Percentiles rank a stretch among this genome's conserved stretches.
Evolutionary conservation across 768 basidiomycete genomes (phyloP).

Genomic region (Cystofilobasidium macerans): DNA sequence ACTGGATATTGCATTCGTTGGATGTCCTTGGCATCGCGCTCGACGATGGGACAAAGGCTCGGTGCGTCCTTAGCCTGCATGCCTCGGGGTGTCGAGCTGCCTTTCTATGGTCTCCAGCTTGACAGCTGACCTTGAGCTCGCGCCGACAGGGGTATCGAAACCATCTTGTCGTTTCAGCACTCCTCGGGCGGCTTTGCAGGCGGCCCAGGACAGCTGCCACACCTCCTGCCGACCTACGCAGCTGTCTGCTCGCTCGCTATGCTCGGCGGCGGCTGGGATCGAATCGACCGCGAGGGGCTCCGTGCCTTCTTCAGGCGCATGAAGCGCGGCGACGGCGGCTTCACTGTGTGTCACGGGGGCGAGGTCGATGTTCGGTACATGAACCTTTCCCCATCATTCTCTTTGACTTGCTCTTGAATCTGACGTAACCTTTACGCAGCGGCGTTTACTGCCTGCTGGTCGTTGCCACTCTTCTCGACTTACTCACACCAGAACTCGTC

Average conservation of each 20-base stretch:
- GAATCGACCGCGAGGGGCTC: constrained; percentile 65
- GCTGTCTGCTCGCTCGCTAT: constrained; percentile 73
- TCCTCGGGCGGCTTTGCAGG: constrained; percentile 83
- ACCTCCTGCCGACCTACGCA: constrained; percentile 83
- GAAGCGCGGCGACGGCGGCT: constrained; percentile 87
- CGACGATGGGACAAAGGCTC: constrained; percentile 64
- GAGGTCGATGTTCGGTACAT: constrained; percentile 90
- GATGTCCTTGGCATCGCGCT: constrained; percentile 64
- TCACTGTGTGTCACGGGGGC: constrained; percentile 70
- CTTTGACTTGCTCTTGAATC: no score
- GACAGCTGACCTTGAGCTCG: no score
- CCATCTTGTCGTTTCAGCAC: constrained; percentile 70
- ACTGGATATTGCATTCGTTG: constrained; percentile 82
- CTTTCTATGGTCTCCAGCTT: neutral
- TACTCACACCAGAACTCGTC: constrained; percentile 80
- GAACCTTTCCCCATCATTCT: no score
- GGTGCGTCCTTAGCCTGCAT: constrained; percentile 48
- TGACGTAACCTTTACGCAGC: constrained; percentile 46
- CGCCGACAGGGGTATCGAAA: constrained; percentile 68
- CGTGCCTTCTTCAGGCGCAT: constrained; percentile 84
- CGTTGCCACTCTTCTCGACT: constrained; percentile 66
- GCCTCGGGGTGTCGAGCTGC: neutral
- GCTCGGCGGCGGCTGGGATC: constrained; percentile 78
- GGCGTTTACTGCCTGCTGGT: constrained; percentile 87
- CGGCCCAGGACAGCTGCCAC: constrained; percentile 76